Evolutionary conservation across 202 grass and related monocot species (phyloP).

Genomic region (Eragrostis tef): DNA sequence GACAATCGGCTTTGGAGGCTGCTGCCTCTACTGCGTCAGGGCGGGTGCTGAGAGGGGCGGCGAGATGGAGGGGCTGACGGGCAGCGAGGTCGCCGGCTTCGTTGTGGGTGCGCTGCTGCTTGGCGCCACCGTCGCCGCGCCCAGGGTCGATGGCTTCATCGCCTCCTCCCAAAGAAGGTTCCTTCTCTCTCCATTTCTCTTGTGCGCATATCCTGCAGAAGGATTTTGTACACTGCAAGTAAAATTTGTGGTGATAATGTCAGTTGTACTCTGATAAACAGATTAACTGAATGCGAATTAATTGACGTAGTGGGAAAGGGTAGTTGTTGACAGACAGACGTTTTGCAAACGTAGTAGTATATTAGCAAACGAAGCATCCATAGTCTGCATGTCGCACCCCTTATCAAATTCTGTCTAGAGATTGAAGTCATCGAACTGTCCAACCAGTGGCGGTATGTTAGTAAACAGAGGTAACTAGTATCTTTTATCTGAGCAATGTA

Average conservation of each 20-base stretch:
- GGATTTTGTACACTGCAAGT: background rate
- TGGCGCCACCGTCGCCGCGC: slow-evolving; percentile 68
- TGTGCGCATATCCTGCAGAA: background rate
- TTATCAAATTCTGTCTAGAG: background rate
- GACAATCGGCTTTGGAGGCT: background rate
- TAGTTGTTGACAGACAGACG: too few species aligned
- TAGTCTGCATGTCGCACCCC: too few species aligned
- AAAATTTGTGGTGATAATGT: too few species aligned
- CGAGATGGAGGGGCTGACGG: slow-evolving; percentile 71
- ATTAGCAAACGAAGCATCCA: too few species aligned
- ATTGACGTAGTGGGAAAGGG: background rate
- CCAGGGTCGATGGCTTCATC: slow-evolving; percentile 81
- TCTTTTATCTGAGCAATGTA: background rate
- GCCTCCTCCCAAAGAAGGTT: slow-evolving; percentile 78
- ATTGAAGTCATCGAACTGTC: background rate
- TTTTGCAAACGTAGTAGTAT: too few species aligned
- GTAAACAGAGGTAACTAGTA: too few species aligned
- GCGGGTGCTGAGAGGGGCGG: background rate
- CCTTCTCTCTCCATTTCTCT: too few species aligned
- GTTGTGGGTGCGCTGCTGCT: slow-evolving; percentile 69
- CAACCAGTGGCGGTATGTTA: too few species aligned
- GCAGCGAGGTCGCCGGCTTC: slow-evolving; percentile 86
- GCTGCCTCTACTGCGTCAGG: background rate
- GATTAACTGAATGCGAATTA: background rate
- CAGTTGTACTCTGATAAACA: background rate